Percentiles rank a stretch among this genome's conserved stretches.
These are phyloP conservation scores for Coemansia sp. DNA, from an alignment of 192 early-diverging fungal genomes.

Conservation along the genomic window DNA sequence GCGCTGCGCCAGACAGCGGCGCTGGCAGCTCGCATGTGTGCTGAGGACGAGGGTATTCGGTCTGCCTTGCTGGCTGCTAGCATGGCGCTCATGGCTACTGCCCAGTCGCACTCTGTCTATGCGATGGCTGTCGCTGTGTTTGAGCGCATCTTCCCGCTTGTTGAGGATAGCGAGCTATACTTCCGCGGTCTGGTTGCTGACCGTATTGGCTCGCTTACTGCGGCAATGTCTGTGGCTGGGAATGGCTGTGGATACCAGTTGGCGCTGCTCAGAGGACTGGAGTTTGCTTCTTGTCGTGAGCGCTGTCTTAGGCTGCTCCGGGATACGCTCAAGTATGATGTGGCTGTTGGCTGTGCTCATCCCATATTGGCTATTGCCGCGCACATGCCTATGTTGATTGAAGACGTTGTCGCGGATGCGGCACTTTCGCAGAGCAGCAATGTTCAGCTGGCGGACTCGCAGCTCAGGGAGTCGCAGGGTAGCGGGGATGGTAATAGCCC, in stretches of 20 bases:
- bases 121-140: slow-evolving; percentile 43
- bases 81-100: slow-evolving; percentile 37
- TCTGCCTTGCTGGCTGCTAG: slow-evolving; percentile 33
- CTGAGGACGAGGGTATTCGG: slow-evolving; percentile 24
- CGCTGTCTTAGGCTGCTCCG: slow-evolving; percentile 40
- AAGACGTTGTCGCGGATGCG: slow-evolving; percentile 16
- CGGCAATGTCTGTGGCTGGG: background rate
- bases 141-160: slow-evolving; percentile 43
- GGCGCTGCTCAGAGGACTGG: slow-evolving; percentile 40
- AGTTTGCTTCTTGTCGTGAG: slow-evolving; percentile 39
- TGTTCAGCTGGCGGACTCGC: background rate
- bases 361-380: slow-evolving; percentile 35
- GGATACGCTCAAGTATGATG: slow-evolving; percentile 20
- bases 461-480: background rate
- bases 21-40: slow-evolving; percentile 38
- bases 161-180: slow-evolving; percentile 2
- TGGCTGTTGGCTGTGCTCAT: slow-evolving; percentile 3
- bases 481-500: background rate
- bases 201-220: slow-evolving; percentile 12
- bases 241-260: slow-evolving; percentile 14
- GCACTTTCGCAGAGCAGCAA: background rate
- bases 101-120: slow-evolving; percentile 27
- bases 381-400: slow-evolving; percentile 30
- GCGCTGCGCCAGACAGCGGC: slow-evolving; percentile 35
- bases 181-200: slow-evolving; percentile 12